Evolutionary conservation across 176 grass and related monocot species (phyloP).

Genomic region (Saccharum spontaneum): DNA sequence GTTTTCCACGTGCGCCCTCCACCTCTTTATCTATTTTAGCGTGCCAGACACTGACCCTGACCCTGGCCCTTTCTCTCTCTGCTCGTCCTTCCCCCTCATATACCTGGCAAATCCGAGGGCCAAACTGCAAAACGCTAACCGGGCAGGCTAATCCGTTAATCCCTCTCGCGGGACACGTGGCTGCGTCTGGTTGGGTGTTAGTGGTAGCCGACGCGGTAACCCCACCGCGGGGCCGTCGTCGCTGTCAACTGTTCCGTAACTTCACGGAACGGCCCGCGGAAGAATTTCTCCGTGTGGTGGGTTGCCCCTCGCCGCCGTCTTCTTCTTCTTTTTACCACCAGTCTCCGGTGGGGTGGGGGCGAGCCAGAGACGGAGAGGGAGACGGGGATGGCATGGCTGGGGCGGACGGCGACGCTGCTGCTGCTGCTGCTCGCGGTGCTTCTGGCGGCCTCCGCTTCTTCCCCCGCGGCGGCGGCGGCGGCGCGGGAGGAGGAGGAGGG

Average conservation of each 20-base stretch:
- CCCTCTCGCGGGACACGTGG: background rate
- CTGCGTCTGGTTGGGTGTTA: rapidly evolving
- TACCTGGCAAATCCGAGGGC: background rate
- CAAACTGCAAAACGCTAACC: background rate
- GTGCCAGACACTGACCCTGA: background rate
- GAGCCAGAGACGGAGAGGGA: background rate
- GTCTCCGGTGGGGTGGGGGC: background rate
- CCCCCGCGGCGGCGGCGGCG: background rate
- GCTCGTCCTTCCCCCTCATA: too few relatives aligned
- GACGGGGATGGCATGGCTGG: background rate
- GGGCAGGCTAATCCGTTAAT: background rate
- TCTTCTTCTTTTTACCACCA: background rate
- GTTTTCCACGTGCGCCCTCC: too few relatives aligned
- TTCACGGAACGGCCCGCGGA: background rate
- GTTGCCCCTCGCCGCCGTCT: background rate
- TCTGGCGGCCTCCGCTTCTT: background rate
- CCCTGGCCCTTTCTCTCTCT: too few relatives aligned
- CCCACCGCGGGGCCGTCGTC: background rate
- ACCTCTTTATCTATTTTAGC: background rate
- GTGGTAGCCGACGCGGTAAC: background rate
- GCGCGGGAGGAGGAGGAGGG: background rate
- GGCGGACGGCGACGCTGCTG: background rate
- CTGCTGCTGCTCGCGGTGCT: background rate
- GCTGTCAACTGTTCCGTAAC: background rate
- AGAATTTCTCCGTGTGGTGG: background rate